phyloP scores from a whole-genome alignment of 441 rosid genomes.

The Mallotus japonicus region DNA sequence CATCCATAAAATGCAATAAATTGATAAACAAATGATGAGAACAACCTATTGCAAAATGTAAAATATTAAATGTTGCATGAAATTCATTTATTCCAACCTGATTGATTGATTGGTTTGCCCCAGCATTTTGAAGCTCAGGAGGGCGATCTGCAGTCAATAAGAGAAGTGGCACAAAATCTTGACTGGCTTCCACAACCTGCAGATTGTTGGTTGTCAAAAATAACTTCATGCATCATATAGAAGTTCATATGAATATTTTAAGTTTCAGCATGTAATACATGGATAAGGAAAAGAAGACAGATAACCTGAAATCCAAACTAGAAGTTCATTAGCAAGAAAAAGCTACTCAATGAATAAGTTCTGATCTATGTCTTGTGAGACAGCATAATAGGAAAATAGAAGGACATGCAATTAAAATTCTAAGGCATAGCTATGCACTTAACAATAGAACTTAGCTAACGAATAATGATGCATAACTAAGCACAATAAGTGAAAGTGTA shows the following conservation, averaged over 20 bases:
- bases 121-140: constrained; percentile 87
- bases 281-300: neutral
- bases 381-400: neutral
- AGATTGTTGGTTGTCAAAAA: constrained; percentile 18
- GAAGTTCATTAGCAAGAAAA: neutral
- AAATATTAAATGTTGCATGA: neutral
- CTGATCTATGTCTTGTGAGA: neutral
- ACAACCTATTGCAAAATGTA: constrained; percentile 12
- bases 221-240: constrained; percentile 1
- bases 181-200: constrained; percentile 99
- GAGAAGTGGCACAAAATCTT: constrained; percentile 86
- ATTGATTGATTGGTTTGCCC: constrained; percentile 95
- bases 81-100: constrained; percentile 52
- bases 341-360: neutral
- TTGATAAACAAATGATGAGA: neutral
- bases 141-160: constrained; percentile 98
- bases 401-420: constrained; percentile 14
- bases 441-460: neutral
- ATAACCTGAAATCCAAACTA: constrained; percentile 1
- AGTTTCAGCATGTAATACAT: constrained; percentile 9
- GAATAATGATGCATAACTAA: neutral
- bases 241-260: constrained; percentile 14
- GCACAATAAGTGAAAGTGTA: neutral
- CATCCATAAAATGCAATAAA: neutral
- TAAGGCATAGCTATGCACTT: neutral